Evolutionary conservation across 208 protist genomes (phyloP).

Genomic region (Phytomonas sp.): DNA sequence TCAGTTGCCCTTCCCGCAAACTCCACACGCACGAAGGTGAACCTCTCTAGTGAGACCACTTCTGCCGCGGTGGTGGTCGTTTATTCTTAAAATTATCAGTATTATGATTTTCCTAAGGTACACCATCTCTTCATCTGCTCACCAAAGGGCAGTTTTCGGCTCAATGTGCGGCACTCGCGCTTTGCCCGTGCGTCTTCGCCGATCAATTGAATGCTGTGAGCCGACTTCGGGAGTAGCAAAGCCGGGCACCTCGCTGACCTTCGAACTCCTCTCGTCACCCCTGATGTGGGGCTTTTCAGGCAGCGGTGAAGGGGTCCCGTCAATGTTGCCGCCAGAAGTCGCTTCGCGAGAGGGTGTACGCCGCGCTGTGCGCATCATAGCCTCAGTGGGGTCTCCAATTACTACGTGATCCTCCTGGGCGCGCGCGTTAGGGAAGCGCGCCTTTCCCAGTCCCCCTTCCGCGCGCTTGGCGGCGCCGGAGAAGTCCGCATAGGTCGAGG

Average conservation of each 20-base stretch:
- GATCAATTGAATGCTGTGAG: too few relatives aligned
- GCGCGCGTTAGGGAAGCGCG: conserved; percentile 17
- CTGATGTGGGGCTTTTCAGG: too few relatives aligned
- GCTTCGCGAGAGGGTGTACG: too few relatives aligned
- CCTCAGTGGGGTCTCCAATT: conserved; percentile 21
- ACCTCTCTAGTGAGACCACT: not conserved
- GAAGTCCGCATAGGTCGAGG: conserved; percentile 38
- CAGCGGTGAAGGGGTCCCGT: too few relatives aligned
- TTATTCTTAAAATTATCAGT: conserved; percentile 4
- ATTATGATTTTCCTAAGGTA: too few relatives aligned
- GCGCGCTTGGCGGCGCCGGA: conserved; percentile 58
- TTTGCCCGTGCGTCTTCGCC: too few relatives aligned
- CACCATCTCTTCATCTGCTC: too few relatives aligned
- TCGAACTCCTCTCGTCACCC: too few relatives aligned
- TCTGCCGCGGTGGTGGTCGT: not conserved
- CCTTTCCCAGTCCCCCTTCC: conserved; percentile 48
- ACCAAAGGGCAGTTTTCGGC: conserved; percentile 10
- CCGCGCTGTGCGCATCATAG: conserved; percentile 5
- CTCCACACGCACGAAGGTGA: not conserved
- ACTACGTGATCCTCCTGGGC: conserved; percentile 19
- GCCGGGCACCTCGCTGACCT: too few relatives aligned
- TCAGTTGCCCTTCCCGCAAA: not conserved
- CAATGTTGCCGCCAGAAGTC: too few relatives aligned
- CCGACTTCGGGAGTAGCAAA: too few relatives aligned
- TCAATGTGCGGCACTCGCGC: conserved; percentile 27